These are phyloP conservation scores for Phytophthora constricta DNA, from an alignment of 352 stramenopile species.

Conservation along the genomic window DNA sequence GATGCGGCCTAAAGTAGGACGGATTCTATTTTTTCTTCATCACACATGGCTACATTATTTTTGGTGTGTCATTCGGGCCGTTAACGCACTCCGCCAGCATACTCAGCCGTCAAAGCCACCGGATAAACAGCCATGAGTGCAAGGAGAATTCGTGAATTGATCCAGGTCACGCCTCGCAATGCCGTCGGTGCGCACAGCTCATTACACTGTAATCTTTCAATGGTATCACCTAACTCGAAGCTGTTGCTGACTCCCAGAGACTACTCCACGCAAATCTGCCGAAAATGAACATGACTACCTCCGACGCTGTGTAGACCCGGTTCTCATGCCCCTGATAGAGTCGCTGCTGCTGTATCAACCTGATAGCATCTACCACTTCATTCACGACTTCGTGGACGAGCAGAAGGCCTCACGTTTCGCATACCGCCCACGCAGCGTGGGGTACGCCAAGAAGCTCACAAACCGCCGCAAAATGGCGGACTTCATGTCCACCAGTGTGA, in stretches of 20 bases:
- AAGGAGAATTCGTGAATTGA: constrained; percentile 42
- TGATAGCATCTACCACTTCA: constrained; percentile 83
- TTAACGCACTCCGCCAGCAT: neutral
- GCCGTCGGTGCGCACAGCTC: constrained; percentile 8
- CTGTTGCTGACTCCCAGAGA: neutral
- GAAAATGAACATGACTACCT: constrained; percentile 86
- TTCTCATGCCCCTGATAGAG: constrained; percentile 87
- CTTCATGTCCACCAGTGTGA: constrained; percentile 86
- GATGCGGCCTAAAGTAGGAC: neutral
- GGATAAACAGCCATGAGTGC: constrained; percentile 35
- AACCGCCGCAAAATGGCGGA: constrained; percentile 81
- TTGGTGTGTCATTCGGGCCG: too few relatives aligned
- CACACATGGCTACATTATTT: constrained; percentile 31
- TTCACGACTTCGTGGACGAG: constrained; percentile 80
- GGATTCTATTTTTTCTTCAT: too few relatives aligned
- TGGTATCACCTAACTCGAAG: neutral
- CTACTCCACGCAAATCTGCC: constrained; percentile 32
- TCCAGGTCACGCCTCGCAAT: constrained; percentile 29
- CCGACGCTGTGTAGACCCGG: constrained; percentile 71
- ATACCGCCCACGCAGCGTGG: constrained; percentile 27
- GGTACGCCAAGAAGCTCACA: constrained; percentile 74
- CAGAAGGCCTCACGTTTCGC: constrained; percentile 53
- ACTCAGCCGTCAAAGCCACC: neutral
- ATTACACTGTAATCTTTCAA: neutral
- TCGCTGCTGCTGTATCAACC: constrained; percentile 81